Conservation (phyloP, 441 rosid species). For the Pelargonium myrrhifolium region DNA sequence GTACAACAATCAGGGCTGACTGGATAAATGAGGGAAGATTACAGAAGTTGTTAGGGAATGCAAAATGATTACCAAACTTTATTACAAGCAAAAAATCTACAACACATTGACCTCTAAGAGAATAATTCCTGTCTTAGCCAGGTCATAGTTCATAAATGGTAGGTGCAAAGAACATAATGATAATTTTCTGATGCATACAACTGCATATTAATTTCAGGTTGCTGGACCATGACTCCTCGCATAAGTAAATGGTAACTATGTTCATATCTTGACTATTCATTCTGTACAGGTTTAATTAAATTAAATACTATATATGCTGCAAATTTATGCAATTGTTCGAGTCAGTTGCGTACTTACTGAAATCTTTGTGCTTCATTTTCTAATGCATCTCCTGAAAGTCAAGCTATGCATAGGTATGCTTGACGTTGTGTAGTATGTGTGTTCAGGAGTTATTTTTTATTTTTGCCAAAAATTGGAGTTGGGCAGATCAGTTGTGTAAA, state of each 20-base stretch:
- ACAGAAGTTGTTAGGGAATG: too few relatives aligned
- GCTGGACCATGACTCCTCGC: conserved; percentile 51
- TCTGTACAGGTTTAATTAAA: neutral
- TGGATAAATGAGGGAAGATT: too few relatives aligned
- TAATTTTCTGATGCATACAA: neutral
- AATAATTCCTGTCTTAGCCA: too few relatives aligned
- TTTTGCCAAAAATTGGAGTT: too few relatives aligned
- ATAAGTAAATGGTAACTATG: conserved; percentile 44
- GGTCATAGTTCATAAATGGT: too few relatives aligned
- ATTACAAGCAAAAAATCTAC: neutral
- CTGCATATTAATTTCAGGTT: conserved; percentile 38
- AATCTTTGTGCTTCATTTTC: neutral
- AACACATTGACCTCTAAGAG: neutral
- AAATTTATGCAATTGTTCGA: neutral
- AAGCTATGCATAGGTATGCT: too few relatives aligned
- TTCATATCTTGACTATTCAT: neutral
- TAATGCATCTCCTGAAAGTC: too few relatives aligned
- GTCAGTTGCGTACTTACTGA: neutral
- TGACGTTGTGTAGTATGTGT: too few relatives aligned
- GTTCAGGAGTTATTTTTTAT: too few relatives aligned
- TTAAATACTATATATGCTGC: neutral
- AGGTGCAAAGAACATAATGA: neutral
- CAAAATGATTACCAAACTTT: too few relatives aligned
- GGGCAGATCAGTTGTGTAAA: neutral
- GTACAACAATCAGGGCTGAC: neutral